A percentile compares a stretch with the other conserved stretches of the same genome.
phyloP scores from a whole-genome alignment of 495 filamentous ascomycete species.

The Tuber aestivum region DNA sequence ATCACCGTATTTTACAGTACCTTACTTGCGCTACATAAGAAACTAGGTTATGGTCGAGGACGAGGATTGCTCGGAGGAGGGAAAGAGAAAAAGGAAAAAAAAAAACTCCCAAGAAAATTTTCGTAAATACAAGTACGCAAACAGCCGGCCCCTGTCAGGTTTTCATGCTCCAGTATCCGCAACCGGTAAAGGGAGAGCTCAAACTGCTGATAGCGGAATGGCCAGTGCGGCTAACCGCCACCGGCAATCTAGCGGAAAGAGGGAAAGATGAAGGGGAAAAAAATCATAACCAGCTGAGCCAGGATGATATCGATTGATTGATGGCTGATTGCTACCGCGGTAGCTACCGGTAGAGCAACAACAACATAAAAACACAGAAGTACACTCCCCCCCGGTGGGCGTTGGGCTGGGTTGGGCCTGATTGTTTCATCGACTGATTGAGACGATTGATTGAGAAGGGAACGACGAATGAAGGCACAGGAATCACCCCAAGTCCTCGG shows the following conservation, averaged over 20 bases:
- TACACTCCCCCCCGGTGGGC: neutral
- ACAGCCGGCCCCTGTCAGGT: slow-evolving; percentile 34
- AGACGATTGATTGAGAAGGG: neutral
- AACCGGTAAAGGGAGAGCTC: slow-evolving; percentile 26
- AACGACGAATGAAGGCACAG: neutral
- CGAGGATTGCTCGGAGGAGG: neutral
- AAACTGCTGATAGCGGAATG: slow-evolving; percentile 28
- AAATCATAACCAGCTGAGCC: neutral
- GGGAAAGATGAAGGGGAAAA: neutral
- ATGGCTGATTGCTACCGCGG: slow-evolving; percentile 5
- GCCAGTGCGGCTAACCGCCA: slow-evolving; percentile 17
- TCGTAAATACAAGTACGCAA: slow-evolving; percentile 16
- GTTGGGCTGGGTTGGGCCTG: neutral
- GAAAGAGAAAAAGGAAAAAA: neutral
- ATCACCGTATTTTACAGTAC: neutral
- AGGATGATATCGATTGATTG: neutral
- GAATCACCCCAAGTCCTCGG: neutral
- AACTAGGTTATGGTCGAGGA: neutral
- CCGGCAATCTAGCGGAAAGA: slow-evolving; percentile 13
- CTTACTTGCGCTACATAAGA: slow-evolving; percentile 11
- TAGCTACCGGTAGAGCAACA: slow-evolving; percentile 5
- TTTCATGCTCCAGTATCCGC: slow-evolving; percentile 15
- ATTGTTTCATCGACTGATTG: neutral
- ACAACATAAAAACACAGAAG: no score
- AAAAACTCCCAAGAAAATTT: neutral